Base-by-base conservation (phyloP, 495 filamentous ascomycete genomes). In the Penicillium nucicola region DNA sequence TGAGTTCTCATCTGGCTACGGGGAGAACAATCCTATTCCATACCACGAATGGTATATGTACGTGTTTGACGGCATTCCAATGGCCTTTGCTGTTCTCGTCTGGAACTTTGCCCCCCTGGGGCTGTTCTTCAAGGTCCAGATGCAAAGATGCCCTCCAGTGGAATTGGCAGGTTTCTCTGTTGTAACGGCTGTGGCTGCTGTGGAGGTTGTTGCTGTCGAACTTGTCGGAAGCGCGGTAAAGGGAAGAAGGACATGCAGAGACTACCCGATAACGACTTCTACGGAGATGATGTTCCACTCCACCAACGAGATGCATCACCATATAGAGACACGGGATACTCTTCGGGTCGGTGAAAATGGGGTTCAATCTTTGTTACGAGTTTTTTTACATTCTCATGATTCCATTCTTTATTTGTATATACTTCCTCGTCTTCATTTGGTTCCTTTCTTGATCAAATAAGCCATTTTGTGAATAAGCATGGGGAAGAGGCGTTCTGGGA, bases 31-130 rank as follows among this genome's bases (percentile, higher is more conserved):
- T 30, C 44, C 44, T 9, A 50, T 20, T 17, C 46, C 25, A 6
- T 22, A 39, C 23, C 46, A 41, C 42, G 38, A 49, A 14, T 39
- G 25, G 17, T 49, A 40, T 34, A 39, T 32, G 23, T 49, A 49
- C 32, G 38, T 49, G 17, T 49, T 49, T 19, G 46, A 49, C 12
- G 44, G 32, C 9, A 23, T 35, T 12, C 44, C 44, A 1, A 46
- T 46, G 33, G 33, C 33, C 8, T 17, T 46, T 5, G 44, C 33
- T 5, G 6, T 46, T 11, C 3, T 46, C 3, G 33, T 23, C 13
- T 30, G 33, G 20, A 46, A 46, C 22, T 2, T 46, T 13, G 20
- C 33, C 44, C 33, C 3, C 44, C 44, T 1, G 44, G 44, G 4
- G 19, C 20, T 2, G 22, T 46, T 13, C 5, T 46, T 6, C 13